phyloP scores from a whole-genome alignment of 1,139 yeast species.

The Debaryomyces fabryi region DNA sequence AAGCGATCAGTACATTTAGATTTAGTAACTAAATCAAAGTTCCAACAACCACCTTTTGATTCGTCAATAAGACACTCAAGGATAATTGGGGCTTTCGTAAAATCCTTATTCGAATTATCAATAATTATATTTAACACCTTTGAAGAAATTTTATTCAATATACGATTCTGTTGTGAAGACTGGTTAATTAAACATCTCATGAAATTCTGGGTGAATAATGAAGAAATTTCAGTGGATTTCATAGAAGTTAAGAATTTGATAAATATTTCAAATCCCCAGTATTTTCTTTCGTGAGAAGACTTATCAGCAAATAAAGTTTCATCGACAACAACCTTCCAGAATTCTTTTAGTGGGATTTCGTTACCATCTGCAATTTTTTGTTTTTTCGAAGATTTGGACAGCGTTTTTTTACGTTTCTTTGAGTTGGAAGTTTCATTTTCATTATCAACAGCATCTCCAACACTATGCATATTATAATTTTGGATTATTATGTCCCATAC shows the following conservation, averaged over 20 bases:
- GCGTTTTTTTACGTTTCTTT: slow-evolving; percentile 33
- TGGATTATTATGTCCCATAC: slow-evolving; percentile 75
- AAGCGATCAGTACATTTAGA: slow-evolving; percentile 67
- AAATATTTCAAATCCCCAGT: slow-evolving; percentile 82
- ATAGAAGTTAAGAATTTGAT: slow-evolving; percentile 43
- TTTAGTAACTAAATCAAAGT: slow-evolving; percentile 79
- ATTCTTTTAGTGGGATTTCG: slow-evolving; percentile 58
- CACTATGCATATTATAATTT: slow-evolving; percentile 32
- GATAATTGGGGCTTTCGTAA: slow-evolving; percentile 50
- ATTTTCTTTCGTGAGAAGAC: slow-evolving; percentile 84
- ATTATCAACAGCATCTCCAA: slow-evolving; percentile 14
- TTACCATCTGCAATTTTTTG: slow-evolving; percentile 24
- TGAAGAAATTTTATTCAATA: slow-evolving; percentile 68
- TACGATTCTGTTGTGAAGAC: slow-evolving; percentile 63
- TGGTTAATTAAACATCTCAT: slow-evolving; percentile 80
- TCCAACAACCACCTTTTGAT: slow-evolving; percentile 59
- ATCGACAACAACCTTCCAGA: slow-evolving; percentile 82
- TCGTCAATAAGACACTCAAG: slow-evolving; percentile 53
- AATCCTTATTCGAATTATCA: slow-evolving; percentile 35
- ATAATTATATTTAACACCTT: slow-evolving; percentile 50
- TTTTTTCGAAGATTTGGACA: slow-evolving; percentile 36
- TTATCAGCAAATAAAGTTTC: slow-evolving; percentile 76
- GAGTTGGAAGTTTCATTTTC: slow-evolving; percentile 20
- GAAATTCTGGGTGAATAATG: slow-evolving; percentile 68
- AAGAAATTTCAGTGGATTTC: slow-evolving; percentile 34